Evolutionary conservation across 805 yeast species (phyloP).

Genomic region (Lachancea quebecensis): DNA sequence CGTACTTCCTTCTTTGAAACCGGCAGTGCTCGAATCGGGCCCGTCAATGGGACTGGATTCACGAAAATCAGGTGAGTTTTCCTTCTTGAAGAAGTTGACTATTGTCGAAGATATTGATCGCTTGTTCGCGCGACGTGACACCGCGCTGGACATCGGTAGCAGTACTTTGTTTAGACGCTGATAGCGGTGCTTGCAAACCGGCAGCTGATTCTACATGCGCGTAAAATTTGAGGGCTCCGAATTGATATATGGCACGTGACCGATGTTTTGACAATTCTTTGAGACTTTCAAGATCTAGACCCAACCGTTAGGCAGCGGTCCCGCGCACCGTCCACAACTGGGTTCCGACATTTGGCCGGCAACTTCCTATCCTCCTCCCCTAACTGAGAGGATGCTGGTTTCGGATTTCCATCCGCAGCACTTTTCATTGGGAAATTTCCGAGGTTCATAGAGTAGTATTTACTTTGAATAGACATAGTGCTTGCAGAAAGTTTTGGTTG

Average conservation of each 20-base stretch:
- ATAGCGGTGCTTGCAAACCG: neutral
- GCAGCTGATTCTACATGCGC: neutral
- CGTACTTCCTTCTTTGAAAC: neutral
- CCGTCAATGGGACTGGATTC: neutral
- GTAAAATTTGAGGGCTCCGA: neutral
- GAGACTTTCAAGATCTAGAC: too few relatives aligned
- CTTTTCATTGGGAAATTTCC: too few relatives aligned
- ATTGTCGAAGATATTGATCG: conserved; percentile 28
- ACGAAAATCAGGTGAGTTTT: neutral
- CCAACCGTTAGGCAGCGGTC: too few relatives aligned
- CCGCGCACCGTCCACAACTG: too few relatives aligned
- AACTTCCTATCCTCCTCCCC: too few relatives aligned
- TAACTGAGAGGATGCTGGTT: too few relatives aligned
- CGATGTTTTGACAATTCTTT: too few relatives aligned
- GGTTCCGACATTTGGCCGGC: too few relatives aligned
- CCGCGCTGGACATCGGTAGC: conserved; percentile 4
- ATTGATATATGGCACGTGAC: neutral
- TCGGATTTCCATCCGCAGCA: too few relatives aligned
- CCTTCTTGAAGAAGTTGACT: conserved; percentile 18
- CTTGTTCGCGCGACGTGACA: conserved; percentile 7
- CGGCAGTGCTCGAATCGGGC: conserved; percentile 1
- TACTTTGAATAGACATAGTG: too few relatives aligned
- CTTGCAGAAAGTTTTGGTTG: too few relatives aligned
- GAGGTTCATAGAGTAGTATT: too few relatives aligned
- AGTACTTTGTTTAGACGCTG: neutral